phyloP scores from a whole-genome alignment of 257 asterid genomes.

The Oldenlandia corymbosa region DNA sequence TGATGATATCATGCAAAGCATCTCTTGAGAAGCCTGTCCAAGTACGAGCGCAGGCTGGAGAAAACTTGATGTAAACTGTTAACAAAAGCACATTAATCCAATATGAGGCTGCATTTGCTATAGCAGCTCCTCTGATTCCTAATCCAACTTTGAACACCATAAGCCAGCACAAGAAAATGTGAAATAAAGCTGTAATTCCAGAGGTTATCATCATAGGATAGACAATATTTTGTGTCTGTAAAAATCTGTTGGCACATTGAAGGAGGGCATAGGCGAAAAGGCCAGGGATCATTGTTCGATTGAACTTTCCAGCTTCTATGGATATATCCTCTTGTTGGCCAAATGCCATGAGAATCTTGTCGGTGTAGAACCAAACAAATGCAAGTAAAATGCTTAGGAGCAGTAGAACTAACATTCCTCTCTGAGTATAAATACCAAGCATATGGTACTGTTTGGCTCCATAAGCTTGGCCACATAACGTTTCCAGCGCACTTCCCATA shows the following conservation, averaged over 20 bases:
- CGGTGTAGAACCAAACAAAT: constrained; percentile 46
- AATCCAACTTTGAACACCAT: constrained; percentile 31
- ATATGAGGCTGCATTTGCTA: constrained; percentile 53
- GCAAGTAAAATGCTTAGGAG: constrained; percentile 38
- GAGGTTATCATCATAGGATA: constrained; percentile 56
- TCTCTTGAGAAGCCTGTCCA: constrained; percentile 54
- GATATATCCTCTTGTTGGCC: constrained; percentile 57
- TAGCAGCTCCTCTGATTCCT: constrained; percentile 56
- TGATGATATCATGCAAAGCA: constrained; percentile 29
- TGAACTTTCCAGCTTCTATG: constrained; percentile 45
- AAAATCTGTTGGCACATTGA: constrained; percentile 47
- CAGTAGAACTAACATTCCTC: constrained; percentile 45
- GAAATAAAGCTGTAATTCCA: constrained; percentile 38
- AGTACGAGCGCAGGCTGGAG: constrained; percentile 34
- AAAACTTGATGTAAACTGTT: constrained; percentile 38
- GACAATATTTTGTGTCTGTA: constrained; percentile 55
- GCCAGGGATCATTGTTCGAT: constrained; percentile 56
- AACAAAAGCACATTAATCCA: constrained; percentile 49
- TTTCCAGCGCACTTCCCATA: constrained; percentile 70
- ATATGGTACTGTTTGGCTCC: constrained; percentile 55
- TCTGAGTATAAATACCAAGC: constrained; percentile 47
- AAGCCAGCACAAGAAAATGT: constrained; percentile 52
- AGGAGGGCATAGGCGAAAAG: constrained; percentile 55
- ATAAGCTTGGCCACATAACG: constrained; percentile 58
- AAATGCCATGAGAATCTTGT: constrained; percentile 36